Conservation (phyloP, 768 basidiomycete genomes). For the Psilocybe azurescens region DNA sequence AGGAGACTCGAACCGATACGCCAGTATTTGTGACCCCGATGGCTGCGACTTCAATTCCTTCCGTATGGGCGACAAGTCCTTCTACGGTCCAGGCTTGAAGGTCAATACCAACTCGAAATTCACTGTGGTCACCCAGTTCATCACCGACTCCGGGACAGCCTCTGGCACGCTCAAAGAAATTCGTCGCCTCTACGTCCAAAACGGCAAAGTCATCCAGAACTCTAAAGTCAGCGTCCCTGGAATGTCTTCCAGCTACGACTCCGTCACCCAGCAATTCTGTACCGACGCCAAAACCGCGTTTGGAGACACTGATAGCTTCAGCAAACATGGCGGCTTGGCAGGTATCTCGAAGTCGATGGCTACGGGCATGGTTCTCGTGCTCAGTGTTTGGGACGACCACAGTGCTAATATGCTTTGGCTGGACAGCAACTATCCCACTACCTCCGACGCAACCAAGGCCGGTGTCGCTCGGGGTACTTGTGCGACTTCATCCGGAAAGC, state of each 20-base stretch:
- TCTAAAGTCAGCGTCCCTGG: constrained; percentile 51
- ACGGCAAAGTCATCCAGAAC: constrained; percentile 56
- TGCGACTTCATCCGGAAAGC: constrained; percentile 49
- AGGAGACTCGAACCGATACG: constrained; percentile 38
- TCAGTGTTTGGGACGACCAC: constrained; percentile 62
- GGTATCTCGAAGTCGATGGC: constrained; percentile 31
- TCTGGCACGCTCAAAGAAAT: constrained; percentile 57
- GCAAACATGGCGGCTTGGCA: constrained; percentile 44
- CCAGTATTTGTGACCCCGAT: constrained; percentile 56
- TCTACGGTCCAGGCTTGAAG: constrained; percentile 51
- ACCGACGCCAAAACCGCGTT: constrained; percentile 47
- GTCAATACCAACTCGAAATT: constrained; percentile 36
- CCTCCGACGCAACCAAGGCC: constrained; percentile 33
- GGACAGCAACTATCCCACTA: constrained; percentile 52
- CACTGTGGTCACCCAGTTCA: constrained; percentile 66
- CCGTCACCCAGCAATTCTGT: constrained; percentile 55
- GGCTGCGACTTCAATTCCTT: constrained; percentile 70
- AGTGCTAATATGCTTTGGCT: constrained; percentile 62
- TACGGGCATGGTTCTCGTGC: constrained; percentile 53
- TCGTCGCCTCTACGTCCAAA: constrained; percentile 61
- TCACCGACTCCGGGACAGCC: constrained; percentile 49
- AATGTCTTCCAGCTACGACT: constrained; percentile 39
- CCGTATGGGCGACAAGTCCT: constrained; percentile 53
- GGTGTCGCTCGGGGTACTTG: constrained; percentile 56
- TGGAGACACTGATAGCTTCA: constrained; percentile 49